Evolutionary conservation across 768 basidiomycete species (phyloP), one percentile per base, ranked within the genome.

Genomic region (Naganishia vaughanmartiniae): DNA sequence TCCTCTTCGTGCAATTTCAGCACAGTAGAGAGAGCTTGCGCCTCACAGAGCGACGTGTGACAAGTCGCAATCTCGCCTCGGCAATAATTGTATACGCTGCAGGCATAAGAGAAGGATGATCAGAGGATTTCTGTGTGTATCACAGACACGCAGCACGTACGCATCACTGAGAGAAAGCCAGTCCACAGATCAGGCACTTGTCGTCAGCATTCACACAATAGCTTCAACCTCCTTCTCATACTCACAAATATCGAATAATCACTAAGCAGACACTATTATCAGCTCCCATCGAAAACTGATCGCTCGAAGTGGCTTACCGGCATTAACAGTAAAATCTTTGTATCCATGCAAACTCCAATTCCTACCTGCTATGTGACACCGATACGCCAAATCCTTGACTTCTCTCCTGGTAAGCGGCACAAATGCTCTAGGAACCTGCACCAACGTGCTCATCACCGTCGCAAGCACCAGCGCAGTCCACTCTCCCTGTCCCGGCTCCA

Each of bases 381-480:
- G 87, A 83, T 90, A 79, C 12, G 91, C 91, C 46, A 95, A 84
- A 80, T 89, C 90, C 58, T 90, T 86, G n/a, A 93, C 91, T 46
- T 90, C 87, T 14, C 87, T 84, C 36, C 91, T 86, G 73, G 91
- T 89, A 54, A 82, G 55, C 24, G 91, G 91, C 66, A 95, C 84
- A 81, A 92, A 94, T 1, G 89, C 90, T 67, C 90, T 85, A 17
- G 93, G 93, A 6, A 93, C 87, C 81, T 94, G 93, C 4, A 92
- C 90, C 14, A 94, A 84, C 0, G 93, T 94, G 19, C 89, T 89
- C 4, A 92, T 90, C 21, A 93, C 87, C 12, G 91, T 91, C 17
- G 89, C 90, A 88, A 93, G 90, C 73, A 96, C 90, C 33, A 95
- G 83, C 5, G 92, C 89, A 76, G 91, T 93, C 84, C 93, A 95